Percentiles rank a stretch among this genome's conserved stretches.
Evolutionary conservation across 441 rosid species (phyloP).

Genomic region (Rhodomyrtus psidioides): DNA sequence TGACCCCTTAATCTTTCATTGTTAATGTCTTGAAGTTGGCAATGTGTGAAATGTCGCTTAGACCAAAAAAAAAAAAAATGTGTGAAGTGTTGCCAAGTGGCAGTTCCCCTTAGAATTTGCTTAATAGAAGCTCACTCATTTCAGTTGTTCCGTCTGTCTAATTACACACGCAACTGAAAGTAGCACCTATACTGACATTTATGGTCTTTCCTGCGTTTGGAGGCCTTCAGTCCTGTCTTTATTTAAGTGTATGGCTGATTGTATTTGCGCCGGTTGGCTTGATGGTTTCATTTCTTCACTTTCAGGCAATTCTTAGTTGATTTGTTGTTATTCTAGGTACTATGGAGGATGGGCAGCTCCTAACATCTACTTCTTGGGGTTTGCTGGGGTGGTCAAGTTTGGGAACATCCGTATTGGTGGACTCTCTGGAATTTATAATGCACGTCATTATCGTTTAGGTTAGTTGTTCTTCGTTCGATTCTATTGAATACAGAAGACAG

Average conservation of each 20-base stretch:
- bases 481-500: background rate
- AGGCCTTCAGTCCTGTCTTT: background rate
- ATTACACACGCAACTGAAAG: background rate
- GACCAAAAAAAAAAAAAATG: too few species aligned
- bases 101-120: background rate
- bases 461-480: slow-evolving; percentile 1
- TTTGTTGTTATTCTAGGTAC: slow-evolving; percentile 35
- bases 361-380: slow-evolving; percentile 74
- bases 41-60: too few species aligned
- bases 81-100: too few species aligned
- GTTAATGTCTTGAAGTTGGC: background rate
- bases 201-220: background rate
- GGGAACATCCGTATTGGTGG: slow-evolving; percentile 88
- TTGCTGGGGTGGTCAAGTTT: slow-evolving; percentile 79
- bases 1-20: background rate
- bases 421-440: slow-evolving; percentile 79
- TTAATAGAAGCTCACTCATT: background rate
- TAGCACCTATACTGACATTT: background rate
- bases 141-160: background rate
- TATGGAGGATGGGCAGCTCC: slow-evolving; percentile 96
- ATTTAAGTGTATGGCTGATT: background rate
- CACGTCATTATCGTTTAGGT: slow-evolving; percentile 56
- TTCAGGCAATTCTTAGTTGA: background rate
- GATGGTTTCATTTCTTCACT: background rate
- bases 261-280: background rate